phyloP scores from a whole-genome alignment of 176 grass and related monocot species.

The Bothriochloa decipiens region DNA sequence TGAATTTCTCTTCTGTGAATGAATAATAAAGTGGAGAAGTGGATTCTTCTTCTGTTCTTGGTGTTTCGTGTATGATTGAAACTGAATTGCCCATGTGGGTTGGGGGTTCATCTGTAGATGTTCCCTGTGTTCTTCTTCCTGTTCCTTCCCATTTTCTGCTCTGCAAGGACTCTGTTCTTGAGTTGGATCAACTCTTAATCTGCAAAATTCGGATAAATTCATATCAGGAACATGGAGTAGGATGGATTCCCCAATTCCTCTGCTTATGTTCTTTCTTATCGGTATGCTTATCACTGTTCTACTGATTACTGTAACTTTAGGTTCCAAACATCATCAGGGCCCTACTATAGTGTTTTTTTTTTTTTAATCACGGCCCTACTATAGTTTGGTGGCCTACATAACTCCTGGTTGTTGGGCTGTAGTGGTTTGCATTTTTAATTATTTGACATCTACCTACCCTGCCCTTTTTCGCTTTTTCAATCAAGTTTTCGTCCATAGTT shows the following conservation, averaged over 20 bases:
- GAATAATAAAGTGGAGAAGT: conserved; percentile 51
- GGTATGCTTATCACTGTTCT: neutral
- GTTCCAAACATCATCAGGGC: neutral
- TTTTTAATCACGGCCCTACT: neutral
- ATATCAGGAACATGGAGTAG: neutral
- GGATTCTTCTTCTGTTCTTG: conserved; percentile 34
- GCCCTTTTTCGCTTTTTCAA: neutral
- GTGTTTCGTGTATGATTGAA: neutral
- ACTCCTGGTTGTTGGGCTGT: neutral
- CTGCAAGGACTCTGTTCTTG: neutral
- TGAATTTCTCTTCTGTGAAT: conserved; percentile 45
- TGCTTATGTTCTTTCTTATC: neutral
- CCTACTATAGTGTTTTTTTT: neutral
- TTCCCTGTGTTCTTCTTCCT: neutral
- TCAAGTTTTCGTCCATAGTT: neutral
- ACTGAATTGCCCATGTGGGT: neutral
- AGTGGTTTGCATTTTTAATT: neutral
- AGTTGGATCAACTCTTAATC: neutral
- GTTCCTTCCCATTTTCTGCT: neutral
- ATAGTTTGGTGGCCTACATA: neutral
- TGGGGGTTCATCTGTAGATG: neutral
- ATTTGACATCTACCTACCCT: neutral
- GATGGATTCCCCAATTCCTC: neutral
- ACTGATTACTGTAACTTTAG: neutral
- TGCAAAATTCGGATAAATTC: neutral